Conservation (phyloP, 768 basidiomycete species). For the Cystoderma amianthinum region DNA sequence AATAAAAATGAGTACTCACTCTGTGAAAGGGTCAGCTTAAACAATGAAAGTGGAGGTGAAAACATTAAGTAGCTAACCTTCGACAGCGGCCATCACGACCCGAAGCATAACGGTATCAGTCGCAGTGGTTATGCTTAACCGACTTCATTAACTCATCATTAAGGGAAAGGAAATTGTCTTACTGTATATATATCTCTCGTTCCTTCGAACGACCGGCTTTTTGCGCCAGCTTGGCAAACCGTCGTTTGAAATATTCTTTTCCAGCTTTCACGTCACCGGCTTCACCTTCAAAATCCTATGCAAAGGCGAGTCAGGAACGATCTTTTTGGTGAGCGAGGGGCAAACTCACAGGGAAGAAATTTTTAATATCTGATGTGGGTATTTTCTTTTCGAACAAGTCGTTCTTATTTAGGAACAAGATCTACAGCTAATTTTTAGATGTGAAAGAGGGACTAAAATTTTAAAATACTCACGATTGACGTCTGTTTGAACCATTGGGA, state of each 20-base stretch:
- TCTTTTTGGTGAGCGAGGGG: neutral
- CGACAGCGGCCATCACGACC: slow-evolving; percentile 93
- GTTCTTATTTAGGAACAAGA: slow-evolving; percentile 93
- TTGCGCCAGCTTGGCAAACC: slow-evolving; percentile 76
- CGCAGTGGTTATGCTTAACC: slow-evolving; percentile 73
- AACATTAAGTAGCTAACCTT: slow-evolving; percentile 74
- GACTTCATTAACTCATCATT: slow-evolving; percentile 2
- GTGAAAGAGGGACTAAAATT: neutral
- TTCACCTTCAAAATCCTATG: slow-evolving; percentile 80
- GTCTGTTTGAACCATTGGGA: slow-evolving; percentile 96
- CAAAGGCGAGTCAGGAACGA: neutral
- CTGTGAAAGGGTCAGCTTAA: slow-evolving; percentile 25
- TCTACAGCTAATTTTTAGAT: no score
- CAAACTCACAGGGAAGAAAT: slow-evolving; percentile 72
- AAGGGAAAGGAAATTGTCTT: slow-evolving; percentile 24
- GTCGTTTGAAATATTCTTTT: slow-evolving; percentile 84
- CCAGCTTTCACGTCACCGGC: slow-evolving; percentile 66
- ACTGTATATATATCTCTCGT: slow-evolving; percentile 93
- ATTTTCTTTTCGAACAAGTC: slow-evolving; percentile 90
- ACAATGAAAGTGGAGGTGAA: slow-evolving; percentile 5
- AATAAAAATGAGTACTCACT: slow-evolving; percentile 49
- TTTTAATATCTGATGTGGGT: slow-evolving; percentile 73
- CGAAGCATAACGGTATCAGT: slow-evolving; percentile 84
- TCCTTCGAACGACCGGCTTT: slow-evolving; percentile 82
- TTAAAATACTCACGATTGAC: slow-evolving; percentile 60